These are phyloP conservation scores for Gossypium sturtianum DNA, from an alignment of 345 rosid genomes.

Conservation along the genomic window DNA sequence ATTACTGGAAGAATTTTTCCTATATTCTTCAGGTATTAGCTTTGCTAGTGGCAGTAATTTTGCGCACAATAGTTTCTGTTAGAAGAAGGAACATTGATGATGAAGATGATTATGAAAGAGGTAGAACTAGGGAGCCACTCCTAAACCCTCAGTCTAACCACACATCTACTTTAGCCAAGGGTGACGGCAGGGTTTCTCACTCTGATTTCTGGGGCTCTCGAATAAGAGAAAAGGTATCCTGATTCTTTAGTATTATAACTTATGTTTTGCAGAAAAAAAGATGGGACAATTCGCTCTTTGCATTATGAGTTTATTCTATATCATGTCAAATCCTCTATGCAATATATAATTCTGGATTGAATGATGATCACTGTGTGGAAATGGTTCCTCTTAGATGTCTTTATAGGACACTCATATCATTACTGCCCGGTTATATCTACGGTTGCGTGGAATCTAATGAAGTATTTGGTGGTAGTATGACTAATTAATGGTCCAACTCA, in stretches of 20 bases:
- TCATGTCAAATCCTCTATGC: not conserved
- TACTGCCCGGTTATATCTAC: not conserved
- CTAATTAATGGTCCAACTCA: not conserved
- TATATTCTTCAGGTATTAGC: conserved; percentile 49
- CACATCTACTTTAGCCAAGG: conserved; percentile 47
- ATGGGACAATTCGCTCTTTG: not conserved
- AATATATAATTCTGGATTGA: not conserved
- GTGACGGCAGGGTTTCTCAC: conserved; percentile 30
- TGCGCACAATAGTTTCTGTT: conserved; percentile 67
- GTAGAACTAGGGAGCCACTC: conserved; percentile 67
- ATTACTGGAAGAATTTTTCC: conserved; percentile 6
- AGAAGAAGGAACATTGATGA: conserved; percentile 33
- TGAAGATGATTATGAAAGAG: conserved; percentile 66
- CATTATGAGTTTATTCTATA: not conserved
- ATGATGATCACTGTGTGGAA: not conserved
- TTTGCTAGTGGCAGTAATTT: conserved; percentile 58
- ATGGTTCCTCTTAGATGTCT: not conserved
- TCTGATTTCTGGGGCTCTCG: conserved; percentile 65
- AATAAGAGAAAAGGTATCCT: conserved; percentile 75
- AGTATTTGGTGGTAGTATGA: not conserved
- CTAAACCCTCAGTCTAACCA: conserved; percentile 54
- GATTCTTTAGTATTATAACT: not conserved
- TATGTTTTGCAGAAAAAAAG: not conserved
- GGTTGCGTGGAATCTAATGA: not conserved
- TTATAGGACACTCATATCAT: not conserved